Base-by-base conservation (phyloP, 371 early-diverging fungal species). In the Lichtheimia ramosa region DNA sequence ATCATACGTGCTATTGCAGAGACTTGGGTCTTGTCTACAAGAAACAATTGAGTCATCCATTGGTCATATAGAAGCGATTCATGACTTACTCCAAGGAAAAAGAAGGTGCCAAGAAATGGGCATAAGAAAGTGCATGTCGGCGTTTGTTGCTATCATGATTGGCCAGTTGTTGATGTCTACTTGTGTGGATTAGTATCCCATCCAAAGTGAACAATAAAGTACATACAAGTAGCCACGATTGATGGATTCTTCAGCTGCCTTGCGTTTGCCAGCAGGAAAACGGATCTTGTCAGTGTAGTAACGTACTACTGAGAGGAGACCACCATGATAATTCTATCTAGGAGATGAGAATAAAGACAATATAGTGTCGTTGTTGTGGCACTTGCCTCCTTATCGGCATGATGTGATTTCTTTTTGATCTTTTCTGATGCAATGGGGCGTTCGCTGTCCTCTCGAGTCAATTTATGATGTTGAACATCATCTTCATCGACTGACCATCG, bases 391-490 rank as follows among this genome's bases (percentile, higher is more conserved):
- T 66, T 70, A n/a, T 74, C 74, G 24, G 59, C 59, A 40, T 64
- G 64, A n/a, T 63, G 66, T 12, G 72, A 69, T 51, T 73, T 76
- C 58, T 76, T 76, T 61, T 79, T 79, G 15, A 79, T 79, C 51
- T 79, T 79, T 63, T 79, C 80, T 56, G 80, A 79, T 14, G 80
- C 80, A 70, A 79, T 79, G 2, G 80, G 80, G 16, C 75, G 62
- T 52, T 76, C 77, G 43, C 77, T 79, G 54, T 79, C 80, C 54
- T 79, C 77, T 59, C 80, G 61, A 14, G 80, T 79, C 54, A 79
- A 54, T 66, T 74, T 72, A 46, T 73, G 73, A 54, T 78, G 78
- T 16, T 74, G 67, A 1, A 66, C 66, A 25, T 61, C 65, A 15
- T 56, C 54, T 21, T 48, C 41, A 15, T 68, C 59, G 58, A 61